These are phyloP conservation scores for Kwoniella dejecticola DNA, from an alignment of 768 basidiomycete genomes.

Conservation along the genomic window DNA sequence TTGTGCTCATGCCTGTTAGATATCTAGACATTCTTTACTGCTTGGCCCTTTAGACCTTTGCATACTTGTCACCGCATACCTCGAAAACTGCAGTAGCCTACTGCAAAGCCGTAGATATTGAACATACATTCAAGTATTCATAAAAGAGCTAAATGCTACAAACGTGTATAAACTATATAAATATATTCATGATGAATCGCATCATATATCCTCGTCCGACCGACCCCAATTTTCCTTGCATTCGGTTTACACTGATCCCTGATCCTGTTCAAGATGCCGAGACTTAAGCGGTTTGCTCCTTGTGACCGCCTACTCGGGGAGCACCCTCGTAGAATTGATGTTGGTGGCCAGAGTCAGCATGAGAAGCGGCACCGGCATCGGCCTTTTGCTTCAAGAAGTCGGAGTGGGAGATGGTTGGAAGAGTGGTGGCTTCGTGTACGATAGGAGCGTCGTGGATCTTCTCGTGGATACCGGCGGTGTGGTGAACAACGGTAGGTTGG, in stretches of 20 bases:
- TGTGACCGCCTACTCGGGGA: slow-evolving; percentile 36
- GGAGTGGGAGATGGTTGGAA: slow-evolving; percentile 51
- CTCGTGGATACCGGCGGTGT: slow-evolving; percentile 55
- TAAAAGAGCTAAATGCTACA: slow-evolving; percentile 15
- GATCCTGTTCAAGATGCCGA: no score
- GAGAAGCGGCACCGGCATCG: slow-evolving; percentile 35
- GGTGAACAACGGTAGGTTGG: slow-evolving; percentile 56
- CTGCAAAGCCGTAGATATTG: not conserved
- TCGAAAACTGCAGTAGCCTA: no score
- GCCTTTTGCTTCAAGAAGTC: slow-evolving; percentile 52
- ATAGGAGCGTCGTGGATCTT: slow-evolving; percentile 56
- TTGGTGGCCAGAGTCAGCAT: slow-evolving; percentile 48
- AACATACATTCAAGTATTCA: slow-evolving; percentile 2
- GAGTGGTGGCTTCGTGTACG: slow-evolving; percentile 55
- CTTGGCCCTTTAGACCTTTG: no score
- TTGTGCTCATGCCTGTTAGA: no score
- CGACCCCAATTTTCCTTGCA: no score
- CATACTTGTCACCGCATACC: no score
- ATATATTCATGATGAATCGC: not conserved
- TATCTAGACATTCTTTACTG: no score
- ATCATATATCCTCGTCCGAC: not conserved
- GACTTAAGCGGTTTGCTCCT: slow-evolving; percentile 13
- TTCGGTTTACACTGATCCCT: no score
- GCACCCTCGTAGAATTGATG: slow-evolving; percentile 54
- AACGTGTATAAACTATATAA: slow-evolving; percentile 11